Percentiles rank a stretch among this genome's conserved stretches.
phyloP scores from a whole-genome alignment of 2,329 filamentous ascomycete species.

The Pestalotiopsis sp. region DNA sequence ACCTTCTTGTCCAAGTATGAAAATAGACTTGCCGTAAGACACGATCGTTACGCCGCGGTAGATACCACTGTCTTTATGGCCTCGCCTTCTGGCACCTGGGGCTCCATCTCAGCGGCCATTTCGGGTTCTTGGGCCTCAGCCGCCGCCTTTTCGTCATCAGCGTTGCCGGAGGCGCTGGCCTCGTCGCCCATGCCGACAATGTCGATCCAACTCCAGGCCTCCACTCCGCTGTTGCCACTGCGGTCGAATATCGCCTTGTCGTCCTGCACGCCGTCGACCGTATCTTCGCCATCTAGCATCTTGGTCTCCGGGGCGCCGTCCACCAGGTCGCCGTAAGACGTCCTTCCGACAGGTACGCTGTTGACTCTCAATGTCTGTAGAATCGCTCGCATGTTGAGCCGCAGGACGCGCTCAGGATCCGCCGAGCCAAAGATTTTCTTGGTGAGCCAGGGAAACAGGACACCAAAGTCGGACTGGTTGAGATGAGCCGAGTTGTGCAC shows the following conservation, averaged over 20 bases:
- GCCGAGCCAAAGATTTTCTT: conserved; percentile 59
- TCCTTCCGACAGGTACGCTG: conserved; percentile 50
- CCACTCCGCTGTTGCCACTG: conserved; percentile 39
- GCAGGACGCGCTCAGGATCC: conserved; percentile 59
- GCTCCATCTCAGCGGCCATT: conserved; percentile 40
- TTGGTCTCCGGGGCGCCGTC: conserved; percentile 48
- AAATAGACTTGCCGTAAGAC: no score
- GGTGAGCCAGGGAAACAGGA: conserved; percentile 76
- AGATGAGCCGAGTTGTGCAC: conserved; percentile 75
- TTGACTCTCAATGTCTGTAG: conserved; percentile 59
- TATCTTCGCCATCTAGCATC: conserved; percentile 21
- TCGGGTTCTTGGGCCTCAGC: conserved; percentile 31
- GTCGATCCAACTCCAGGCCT: conserved; percentile 57
- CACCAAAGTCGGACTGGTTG: conserved; percentile 80
- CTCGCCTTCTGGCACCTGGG: conserved; percentile 18
- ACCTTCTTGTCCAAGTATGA: no score
- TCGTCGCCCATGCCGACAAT: conserved; percentile 49
- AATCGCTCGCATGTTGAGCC: conserved; percentile 61
- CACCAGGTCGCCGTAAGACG: conserved; percentile 50
- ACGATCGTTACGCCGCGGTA: background rate
- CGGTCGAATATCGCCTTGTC: conserved; percentile 56
- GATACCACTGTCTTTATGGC: conserved; percentile 13
- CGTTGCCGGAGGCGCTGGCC: conserved; percentile 19
- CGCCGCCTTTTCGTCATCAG: conserved; percentile 19
- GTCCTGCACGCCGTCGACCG: conserved; percentile 36